Evolutionary conservation across 306 rosid species (phyloP).

Genomic region (Oemleria cerasiformis): DNA sequence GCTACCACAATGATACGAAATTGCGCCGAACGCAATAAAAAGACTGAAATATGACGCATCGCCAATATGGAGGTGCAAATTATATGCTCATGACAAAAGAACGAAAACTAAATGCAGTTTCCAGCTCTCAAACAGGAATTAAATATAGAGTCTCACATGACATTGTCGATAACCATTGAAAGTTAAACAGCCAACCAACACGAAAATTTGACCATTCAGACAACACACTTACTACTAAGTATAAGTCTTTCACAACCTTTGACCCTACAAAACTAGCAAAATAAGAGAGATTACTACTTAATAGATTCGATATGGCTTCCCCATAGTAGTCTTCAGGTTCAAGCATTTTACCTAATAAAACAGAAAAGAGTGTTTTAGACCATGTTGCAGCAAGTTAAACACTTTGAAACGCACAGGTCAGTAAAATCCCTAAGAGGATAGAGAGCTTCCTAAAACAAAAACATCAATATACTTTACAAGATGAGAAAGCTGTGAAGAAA

Average conservation of each 20-base stretch:
- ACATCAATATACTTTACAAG: background rate
- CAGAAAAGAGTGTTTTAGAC: background rate
- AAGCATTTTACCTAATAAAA: constrained; percentile 35
- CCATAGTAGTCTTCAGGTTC: constrained; percentile 43
- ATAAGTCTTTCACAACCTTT: background rate
- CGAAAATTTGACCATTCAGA: background rate
- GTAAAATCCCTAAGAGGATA: background rate
- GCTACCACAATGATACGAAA: too few species aligned
- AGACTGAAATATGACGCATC: too few species aligned
- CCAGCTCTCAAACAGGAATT: background rate
- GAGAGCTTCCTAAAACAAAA: background rate
- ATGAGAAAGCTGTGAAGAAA: background rate
- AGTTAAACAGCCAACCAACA: too few species aligned
- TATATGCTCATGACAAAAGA: background rate
- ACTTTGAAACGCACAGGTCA: background rate
- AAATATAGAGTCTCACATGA: background rate
- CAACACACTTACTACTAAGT: background rate
- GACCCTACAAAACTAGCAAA: constrained; percentile 2
- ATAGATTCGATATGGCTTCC: constrained; percentile 35
- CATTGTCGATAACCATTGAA: background rate
- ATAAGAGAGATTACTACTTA: background rate
- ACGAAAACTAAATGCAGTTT: background rate
- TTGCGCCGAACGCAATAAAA: too few species aligned
- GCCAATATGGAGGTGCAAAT: too few species aligned
- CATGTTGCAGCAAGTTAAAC: background rate